A percentile compares a stretch with the other conserved stretches of the same genome.
phyloP scores from a whole-genome alignment of 257 asterid genomes.

The Verbascum thapsus region DNA sequence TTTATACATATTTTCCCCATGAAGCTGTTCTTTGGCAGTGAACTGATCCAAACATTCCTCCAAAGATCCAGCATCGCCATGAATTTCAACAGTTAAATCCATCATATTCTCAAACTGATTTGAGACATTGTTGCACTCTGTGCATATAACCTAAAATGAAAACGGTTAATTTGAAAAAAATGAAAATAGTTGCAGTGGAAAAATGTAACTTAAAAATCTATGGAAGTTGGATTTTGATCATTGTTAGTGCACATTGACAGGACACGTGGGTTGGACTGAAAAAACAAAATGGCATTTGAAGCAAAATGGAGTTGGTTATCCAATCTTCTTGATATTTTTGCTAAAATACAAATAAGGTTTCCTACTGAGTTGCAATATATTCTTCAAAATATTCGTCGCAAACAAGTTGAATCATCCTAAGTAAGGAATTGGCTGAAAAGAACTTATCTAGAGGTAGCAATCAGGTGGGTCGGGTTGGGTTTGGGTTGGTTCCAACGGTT shows the following conservation, averaged over 20 bases:
- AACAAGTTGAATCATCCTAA: conserved; percentile 10
- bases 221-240: not conserved
- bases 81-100: conserved; percentile 99
- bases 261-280: conserved; percentile 7
- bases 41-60: conserved; percentile 98
- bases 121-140: conserved; percentile 83
- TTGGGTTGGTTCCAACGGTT: too few relatives aligned
- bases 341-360: not conserved
- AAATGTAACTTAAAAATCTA: conserved; percentile 11
- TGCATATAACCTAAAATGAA: conserved; percentile 76
- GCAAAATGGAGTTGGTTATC: not conserved
- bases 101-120: conserved; percentile 93
- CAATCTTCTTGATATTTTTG: not conserved
- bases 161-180: conserved; percentile 20
- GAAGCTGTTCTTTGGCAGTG: conserved; percentile 89
- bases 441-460: not conserved
- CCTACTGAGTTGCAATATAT: conserved; percentile 4
- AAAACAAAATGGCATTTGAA: not conserved
- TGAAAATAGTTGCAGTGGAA: not conserved
- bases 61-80: conserved; percentile 92
- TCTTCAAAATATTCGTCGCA: not conserved
- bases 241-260: conserved; percentile 13
- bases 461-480: too few relatives aligned
- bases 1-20: conserved; percentile 97
- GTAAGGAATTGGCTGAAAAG: not conserved